Evolutionary conservation across 1,284 basidiomycete species (phyloP), one percentile per base, ranked within the genome.

Genomic region (Ustilago cynodontis): DNA sequence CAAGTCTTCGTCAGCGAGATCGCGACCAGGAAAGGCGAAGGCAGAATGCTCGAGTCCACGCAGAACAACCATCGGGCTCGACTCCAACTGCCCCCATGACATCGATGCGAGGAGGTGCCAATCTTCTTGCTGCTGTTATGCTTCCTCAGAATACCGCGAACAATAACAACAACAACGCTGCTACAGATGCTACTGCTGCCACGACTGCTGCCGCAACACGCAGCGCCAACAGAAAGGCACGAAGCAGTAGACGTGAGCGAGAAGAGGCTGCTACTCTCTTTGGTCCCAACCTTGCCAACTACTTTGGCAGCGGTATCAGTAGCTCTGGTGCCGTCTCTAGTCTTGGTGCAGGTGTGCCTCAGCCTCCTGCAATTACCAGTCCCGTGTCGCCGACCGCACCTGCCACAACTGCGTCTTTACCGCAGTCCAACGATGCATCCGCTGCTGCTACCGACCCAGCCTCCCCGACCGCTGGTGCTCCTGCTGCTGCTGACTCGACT

Each of bases 181-280:
- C 31, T 33, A 11, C 31, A 6, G 31, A 22, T 35, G 3, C 50
- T 33, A 11, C 31, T 33, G 31, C 28, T 35, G 3, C 50, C 3
- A 16, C 71, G 4, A 22, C 22, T 39, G 4, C 45, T 3, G 20
- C 71, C 11, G 35, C 61, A 3, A 57, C 70, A 33, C 49, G 60
- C 31, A 45, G 35, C 31, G 52, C 69, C 39, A 43, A 29, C 52
- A 77, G 65, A 20, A 66, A 68, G 51, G 45, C 70, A 11, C 59
- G 71, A 35, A 72, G 50, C 59, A 76, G 45, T 47, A 53, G 79
- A 33, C 65, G 74, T 20, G 80, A 83, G 52, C 65, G 76, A 35
- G 81, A 83, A 45, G 79, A 82, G 31, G 75, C 73, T 7, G 77
- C 80, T 3, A 79, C 80, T 18, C 75, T 83, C 7, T 80, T 83